A percentile compares a stretch with the other conserved stretches of the same genome.
Evolutionary conservation across 208 protist genomes (phyloP).

Genomic region (Leptomonas pyrrhocoris): DNA sequence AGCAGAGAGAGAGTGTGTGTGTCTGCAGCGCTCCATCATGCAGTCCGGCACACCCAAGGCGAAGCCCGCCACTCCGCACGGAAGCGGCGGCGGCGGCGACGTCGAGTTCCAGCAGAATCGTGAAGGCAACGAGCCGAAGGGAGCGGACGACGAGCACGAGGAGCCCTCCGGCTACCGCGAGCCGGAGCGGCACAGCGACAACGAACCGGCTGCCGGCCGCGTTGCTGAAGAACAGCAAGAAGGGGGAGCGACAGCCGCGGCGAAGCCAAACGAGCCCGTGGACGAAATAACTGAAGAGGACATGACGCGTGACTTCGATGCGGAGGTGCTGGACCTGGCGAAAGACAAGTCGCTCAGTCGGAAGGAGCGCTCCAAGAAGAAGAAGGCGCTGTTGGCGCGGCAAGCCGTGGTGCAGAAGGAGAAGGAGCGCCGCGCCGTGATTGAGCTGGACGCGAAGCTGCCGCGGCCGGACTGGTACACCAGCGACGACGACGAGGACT

Average conservation of each 20-base stretch:
- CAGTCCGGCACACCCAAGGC: not conserved
- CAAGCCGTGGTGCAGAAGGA: constrained; percentile 32
- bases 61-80: not conserved
- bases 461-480: constrained; percentile 59
- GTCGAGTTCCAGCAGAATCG: constrained; percentile 15
- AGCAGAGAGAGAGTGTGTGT: too few relatives aligned
- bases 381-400: constrained; percentile 23
- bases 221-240: not conserved
- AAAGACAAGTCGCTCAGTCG: constrained; percentile 25
- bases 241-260: not conserved
- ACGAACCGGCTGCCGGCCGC: not conserved
- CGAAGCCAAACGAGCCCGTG: constrained; percentile 3
- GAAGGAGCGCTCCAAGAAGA: constrained; percentile 25
- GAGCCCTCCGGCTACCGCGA: constrained; percentile 9
- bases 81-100: too few relatives aligned
- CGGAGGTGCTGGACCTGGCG: constrained; percentile 22
- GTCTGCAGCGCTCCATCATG: not conserved
- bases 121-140: constrained; percentile 5
- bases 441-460: constrained; percentile 39
- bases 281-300: constrained; percentile 34
- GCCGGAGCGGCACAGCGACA: constrained; percentile 5
- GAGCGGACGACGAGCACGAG: constrained; percentile 14
- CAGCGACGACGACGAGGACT: constrained; percentile 46
- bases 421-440: constrained; percentile 36
- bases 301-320: constrained; percentile 31